Evolutionary conservation across 371 early-diverging fungal genomes (phyloP).

Genomic region (Mucor plumbeus): DNA sequence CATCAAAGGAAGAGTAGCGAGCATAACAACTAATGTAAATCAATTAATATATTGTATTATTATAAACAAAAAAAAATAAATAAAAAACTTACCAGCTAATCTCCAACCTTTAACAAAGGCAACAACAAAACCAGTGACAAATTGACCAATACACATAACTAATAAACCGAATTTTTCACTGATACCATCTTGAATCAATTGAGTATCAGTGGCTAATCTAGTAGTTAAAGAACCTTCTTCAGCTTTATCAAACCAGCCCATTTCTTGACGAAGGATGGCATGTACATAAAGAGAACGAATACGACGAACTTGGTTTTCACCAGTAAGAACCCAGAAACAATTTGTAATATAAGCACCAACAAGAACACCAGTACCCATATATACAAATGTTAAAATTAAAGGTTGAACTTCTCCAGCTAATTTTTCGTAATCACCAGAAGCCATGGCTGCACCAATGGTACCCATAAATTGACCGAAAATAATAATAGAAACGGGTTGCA

Average conservation of each 20-base stretch:
- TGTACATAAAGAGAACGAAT: conserved; percentile 64
- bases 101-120: conserved; percentile 89
- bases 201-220: conserved; percentile 79
- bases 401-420: conserved; percentile 21
- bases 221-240: conserved; percentile 74
- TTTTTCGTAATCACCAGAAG: conserved; percentile 7
- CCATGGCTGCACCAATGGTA: conserved; percentile 23
- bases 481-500: conserved; percentile 42
- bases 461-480: conserved; percentile 51
- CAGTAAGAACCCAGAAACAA: conserved; percentile 49
- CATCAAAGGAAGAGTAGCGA: conserved; percentile 72
- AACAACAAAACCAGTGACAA: conserved; percentile 86
- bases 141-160: conserved; percentile 71
- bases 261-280: conserved; percentile 87
- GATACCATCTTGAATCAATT: conserved; percentile 86
- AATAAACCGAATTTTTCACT: conserved; percentile 84
- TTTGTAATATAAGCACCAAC: conserved; percentile 44
- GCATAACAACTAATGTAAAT: conserved; percentile 58
- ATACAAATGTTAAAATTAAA: conserved; percentile 48
- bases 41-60: not conserved
- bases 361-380: conserved; percentile 50
- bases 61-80: not conserved
- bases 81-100: conserved; percentile 50
- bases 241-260: conserved; percentile 89
- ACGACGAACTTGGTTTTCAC: conserved; percentile 46